These are phyloP conservation scores for Chaetoceros tenuissimus DNA, from an alignment of 108 stramenopile species.

Conservation along the genomic window DNA sequence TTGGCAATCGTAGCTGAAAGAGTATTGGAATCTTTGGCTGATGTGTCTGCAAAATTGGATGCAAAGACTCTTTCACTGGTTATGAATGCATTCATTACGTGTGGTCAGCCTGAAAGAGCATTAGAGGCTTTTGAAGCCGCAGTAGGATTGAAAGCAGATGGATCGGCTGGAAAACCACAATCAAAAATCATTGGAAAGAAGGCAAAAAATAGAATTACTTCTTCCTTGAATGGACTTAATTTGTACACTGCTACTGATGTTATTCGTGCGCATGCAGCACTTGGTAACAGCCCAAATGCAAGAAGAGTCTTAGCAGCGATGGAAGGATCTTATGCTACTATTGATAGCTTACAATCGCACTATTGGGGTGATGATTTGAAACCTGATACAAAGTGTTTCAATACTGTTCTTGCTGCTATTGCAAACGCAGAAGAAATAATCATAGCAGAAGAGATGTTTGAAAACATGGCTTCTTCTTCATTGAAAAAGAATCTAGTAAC, in stretches of 20 bases:
- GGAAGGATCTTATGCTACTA: constrained; percentile 40
- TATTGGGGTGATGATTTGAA: constrained; percentile 40
- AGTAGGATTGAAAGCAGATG: constrained; percentile 54
- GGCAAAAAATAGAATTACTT: constrained; percentile 7
- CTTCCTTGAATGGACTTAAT: constrained; percentile 53
- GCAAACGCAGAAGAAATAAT: constrained; percentile 40
- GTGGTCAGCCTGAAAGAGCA: constrained; percentile 43
- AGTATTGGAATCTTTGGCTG: constrained; percentile 72
- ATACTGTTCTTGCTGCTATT: constrained; percentile 68
- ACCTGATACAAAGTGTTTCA: constrained; percentile 65
- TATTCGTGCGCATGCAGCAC: constrained; percentile 60
- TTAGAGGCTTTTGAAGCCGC: constrained; percentile 73
- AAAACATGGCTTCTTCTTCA: constrained; percentile 47
- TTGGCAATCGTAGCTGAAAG: constrained; percentile 66
- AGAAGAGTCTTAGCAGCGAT: constrained; percentile 60
- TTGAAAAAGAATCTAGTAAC: constrained; percentile 59
- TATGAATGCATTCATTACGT: constrained; percentile 64
- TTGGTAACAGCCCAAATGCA: constrained; percentile 46
- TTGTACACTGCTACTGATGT: constrained; percentile 59
- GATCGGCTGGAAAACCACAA: constrained; percentile 14
- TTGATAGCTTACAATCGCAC: constrained; percentile 33
- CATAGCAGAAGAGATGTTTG: constrained; percentile 49
- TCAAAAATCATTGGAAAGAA: constrained; percentile 27
- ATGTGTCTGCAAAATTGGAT: constrained; percentile 56
- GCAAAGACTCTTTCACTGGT: constrained; percentile 62